Conservation (phyloP, 352 stramenopile genomes). For the Phytophthora megakarya region DNA sequence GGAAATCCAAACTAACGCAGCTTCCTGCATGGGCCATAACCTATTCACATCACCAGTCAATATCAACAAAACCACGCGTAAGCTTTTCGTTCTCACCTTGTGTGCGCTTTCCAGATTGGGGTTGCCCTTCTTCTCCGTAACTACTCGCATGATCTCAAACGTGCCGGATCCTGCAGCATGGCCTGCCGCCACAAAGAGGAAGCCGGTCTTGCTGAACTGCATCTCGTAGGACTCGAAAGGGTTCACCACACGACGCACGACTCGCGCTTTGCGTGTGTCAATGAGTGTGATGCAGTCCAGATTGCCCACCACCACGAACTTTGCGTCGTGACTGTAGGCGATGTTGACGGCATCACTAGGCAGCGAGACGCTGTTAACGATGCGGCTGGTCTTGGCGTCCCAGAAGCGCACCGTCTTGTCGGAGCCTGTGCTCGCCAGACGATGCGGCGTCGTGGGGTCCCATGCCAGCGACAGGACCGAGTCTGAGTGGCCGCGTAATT, state of each 20-base stretch:
- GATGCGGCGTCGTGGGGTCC: slow-evolving; percentile 67
- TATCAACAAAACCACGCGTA: neutral
- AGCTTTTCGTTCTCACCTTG: slow-evolving; percentile 62
- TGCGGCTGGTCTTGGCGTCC: slow-evolving; percentile 81
- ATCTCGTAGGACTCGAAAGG: slow-evolving; percentile 85
- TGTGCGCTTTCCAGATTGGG: slow-evolving; percentile 85
- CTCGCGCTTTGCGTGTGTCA: slow-evolving; percentile 80
- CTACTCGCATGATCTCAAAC: slow-evolving; percentile 85
- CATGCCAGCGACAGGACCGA: slow-evolving; percentile 73
- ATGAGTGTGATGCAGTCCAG: slow-evolving; percentile 80
- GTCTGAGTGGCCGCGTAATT: slow-evolving; percentile 77
- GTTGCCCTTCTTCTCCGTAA: slow-evolving; percentile 75
- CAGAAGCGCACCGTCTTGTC: slow-evolving; percentile 89
- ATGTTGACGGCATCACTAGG: slow-evolving; percentile 79
- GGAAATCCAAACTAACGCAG: slow-evolving; percentile 81
- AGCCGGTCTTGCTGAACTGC: slow-evolving; percentile 80
- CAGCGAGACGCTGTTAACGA: slow-evolving; percentile 76
- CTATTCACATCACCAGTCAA: slow-evolving; percentile 30
- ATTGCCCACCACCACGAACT: slow-evolving; percentile 83
- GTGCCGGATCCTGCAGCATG: slow-evolving; percentile 77
- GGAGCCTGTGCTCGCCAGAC: slow-evolving; percentile 67
- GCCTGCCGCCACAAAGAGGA: slow-evolving; percentile 81
- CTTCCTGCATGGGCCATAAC: slow-evolving; percentile 79
- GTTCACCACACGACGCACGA: slow-evolving; percentile 80
- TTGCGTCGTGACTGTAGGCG: slow-evolving; percentile 79